Evolutionary conservation across 768 basidiomycete species (phyloP), one percentile per base, ranked within the genome.

Genomic region (Boletus barrowsii): DNA sequence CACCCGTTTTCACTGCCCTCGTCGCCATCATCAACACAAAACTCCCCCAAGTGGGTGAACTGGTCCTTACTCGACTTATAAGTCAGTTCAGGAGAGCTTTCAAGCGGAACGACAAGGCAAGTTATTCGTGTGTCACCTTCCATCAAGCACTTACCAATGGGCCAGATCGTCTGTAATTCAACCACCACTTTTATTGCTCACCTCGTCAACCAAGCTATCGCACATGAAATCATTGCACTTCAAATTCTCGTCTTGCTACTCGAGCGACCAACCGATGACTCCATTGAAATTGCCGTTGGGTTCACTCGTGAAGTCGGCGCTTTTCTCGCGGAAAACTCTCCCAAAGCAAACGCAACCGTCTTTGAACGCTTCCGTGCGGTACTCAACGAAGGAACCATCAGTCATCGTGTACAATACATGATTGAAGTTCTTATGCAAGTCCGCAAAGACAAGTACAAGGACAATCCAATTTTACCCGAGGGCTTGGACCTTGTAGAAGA

Each of bases 351-450:
- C 64, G 88, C 91, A n/a, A 86, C 86, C 36, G 88, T 97, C 35
- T 98, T 87, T 68, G 97, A 98, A 70, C 90, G 95, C 22, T 98
- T 98, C 83, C 88, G 97, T 43, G 92, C 93, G 1, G 93, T 98
- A 10, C 76, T 99, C 33, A 97, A 98, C 71, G 97, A 98, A 70
- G 93, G 93, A 24, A 76, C 81, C 42, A 96, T 99, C 71, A 94
- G 91, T 65, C 94, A 98, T 62, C 85, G 97, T 62, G 92, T 96
- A 29, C 97, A 98, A 68, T 99, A 98, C 73, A 98, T 98, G 97
- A 93, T 99, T 62, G 97, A 98, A 74, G 97, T 98, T 4, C 79
- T 98, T 44, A 98, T 99, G 92, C 97, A 98, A 73, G 92, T 97
- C 9, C 81, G 97, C 62, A 98, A 97, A 76, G 97, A 99, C 78